Evolutionary conservation across 805 yeast genomes (phyloP).

Genomic region (Barnettozyma botsteinii): DNA sequence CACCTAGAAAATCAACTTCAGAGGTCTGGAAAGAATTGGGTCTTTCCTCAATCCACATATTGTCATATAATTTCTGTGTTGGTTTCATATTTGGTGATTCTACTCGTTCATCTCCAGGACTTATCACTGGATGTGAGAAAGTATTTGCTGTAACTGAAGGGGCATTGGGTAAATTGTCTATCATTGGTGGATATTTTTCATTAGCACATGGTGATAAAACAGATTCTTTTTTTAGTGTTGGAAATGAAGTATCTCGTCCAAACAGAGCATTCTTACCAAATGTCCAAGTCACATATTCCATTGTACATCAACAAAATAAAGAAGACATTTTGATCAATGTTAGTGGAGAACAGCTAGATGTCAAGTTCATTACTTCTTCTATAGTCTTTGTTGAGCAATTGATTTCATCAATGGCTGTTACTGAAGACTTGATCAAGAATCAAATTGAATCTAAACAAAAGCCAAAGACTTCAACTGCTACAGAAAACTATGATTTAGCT

Average conservation of each 20-base stretch:
- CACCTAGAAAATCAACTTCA: background rate
- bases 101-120: constrained; percentile 49
- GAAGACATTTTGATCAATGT: constrained; percentile 44
- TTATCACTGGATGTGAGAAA: constrained; percentile 73
- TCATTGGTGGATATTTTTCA: constrained; percentile 64
- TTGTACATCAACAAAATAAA: constrained; percentile 21
- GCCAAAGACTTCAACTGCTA: background rate
- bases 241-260: constrained; percentile 40
- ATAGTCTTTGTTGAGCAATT: constrained; percentile 49
- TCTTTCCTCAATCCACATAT: constrained; percentile 46
- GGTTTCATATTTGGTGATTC: constrained; percentile 69
- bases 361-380: constrained; percentile 52
- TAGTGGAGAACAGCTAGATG: constrained; percentile 66
- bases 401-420: constrained; percentile 39
- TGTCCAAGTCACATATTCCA: constrained; percentile 51
- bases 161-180: constrained; percentile 58
- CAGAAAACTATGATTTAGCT: constrained; percentile 19
- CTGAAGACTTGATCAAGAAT: constrained; percentile 30
- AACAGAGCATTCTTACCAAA: constrained; percentile 67
- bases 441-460: background rate
- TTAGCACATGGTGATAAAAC: constrained; percentile 59
- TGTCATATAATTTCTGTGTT: constrained; percentile 60
- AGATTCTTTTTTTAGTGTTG: constrained; percentile 41
- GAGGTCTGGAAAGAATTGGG: constrained; percentile 8
- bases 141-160: constrained; percentile 61